Conservation (phyloP, 2,329 filamentous ascomycete genomes). For the Fragosphaeria purpurea region DNA sequence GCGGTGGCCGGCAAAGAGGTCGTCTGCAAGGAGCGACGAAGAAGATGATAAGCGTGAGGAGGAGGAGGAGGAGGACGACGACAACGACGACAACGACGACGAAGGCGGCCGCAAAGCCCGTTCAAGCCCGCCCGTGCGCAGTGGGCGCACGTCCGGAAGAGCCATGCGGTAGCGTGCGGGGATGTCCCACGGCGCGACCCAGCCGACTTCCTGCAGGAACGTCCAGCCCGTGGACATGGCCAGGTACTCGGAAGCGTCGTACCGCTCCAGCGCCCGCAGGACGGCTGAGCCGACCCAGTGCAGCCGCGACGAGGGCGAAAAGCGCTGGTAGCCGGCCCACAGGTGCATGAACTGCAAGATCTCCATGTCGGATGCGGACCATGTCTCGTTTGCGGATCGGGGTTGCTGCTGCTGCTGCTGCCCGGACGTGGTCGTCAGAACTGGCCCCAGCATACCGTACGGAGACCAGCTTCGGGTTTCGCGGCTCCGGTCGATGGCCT, state of each 20-base stretch:
- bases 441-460: slow-evolving; percentile 38
- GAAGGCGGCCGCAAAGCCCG: slow-evolving; percentile 21
- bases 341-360: slow-evolving; percentile 60
- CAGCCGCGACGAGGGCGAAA: slow-evolving; percentile 40
- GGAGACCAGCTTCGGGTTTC: slow-evolving; percentile 36
- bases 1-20: slow-evolving; percentile 40
- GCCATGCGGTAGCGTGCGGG: slow-evolving; percentile 50
- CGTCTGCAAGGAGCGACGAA: slow-evolving; percentile 22
- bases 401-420: neutral
- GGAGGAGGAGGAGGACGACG: slow-evolving; percentile 7
- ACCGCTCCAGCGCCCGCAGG: slow-evolving; percentile 51
- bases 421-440: neutral
- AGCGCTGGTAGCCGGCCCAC: slow-evolving; percentile 51
- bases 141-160: slow-evolving; percentile 38
- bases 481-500: slow-evolving; percentile 42
- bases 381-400: slow-evolving; percentile 22
- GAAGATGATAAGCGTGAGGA: too few relatives aligned
- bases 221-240: slow-evolving; percentile 43
- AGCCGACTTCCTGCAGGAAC: slow-evolving; percentile 68
- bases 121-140: slow-evolving; percentile 31
- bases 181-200: slow-evolving; percentile 61
- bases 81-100: slow-evolving; percentile 9
- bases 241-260: slow-evolving; percentile 39
- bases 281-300: slow-evolving; percentile 55
- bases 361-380: slow-evolving; percentile 39